Evolutionary conservation across 768 basidiomycete species (phyloP), one percentile per base, ranked within the genome.

Genomic region (Boletus tomentosulus): DNA sequence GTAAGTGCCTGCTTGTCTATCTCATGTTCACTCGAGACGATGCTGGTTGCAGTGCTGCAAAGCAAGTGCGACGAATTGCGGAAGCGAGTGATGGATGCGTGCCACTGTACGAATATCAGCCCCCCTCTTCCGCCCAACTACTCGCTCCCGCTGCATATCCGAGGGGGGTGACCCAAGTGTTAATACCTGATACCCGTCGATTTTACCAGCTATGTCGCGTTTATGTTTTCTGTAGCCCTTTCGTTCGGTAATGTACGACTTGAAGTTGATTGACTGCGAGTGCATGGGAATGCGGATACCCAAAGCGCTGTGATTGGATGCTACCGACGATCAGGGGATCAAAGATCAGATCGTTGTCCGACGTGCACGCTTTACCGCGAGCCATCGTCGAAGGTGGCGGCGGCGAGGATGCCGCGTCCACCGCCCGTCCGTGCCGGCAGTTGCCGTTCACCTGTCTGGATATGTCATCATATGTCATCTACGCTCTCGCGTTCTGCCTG

Each of bases 61-160:
- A 65, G 65, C 50, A 78, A 78, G 53, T 76, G 76, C 62, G 73
- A 76, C 22, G 76, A 77, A 10, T 64, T 84, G 49, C 76, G 80
- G 35, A 75, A 74, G 60, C 74, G 76, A 44, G 70, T 84, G 31
- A 71, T 71, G 13, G 75, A 78, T 4, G 80, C 80, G 12, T 83
- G 82, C 55, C 66, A 67, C 38, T 59, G 70, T 25, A 74, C 70
- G 33, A 73, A 75, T 11, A 70, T 78, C 22, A 69, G 72, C 13
- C 71, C 67, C 3, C 81, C 80, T 3, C 66, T 71, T 48, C 69
- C 75, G 13, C 62, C 74, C 31, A 72, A 66, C 42, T 73, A 60
- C 56, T 69, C 75, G 13, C 64, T 78, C 13, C 73, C 78, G 15
- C 45, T 70, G 45, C 69, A 60, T 44, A 46, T 69, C 47, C 53